Conservation (phyloP, 805 yeast species). For the Komagataella mondaviorum region DNA sequence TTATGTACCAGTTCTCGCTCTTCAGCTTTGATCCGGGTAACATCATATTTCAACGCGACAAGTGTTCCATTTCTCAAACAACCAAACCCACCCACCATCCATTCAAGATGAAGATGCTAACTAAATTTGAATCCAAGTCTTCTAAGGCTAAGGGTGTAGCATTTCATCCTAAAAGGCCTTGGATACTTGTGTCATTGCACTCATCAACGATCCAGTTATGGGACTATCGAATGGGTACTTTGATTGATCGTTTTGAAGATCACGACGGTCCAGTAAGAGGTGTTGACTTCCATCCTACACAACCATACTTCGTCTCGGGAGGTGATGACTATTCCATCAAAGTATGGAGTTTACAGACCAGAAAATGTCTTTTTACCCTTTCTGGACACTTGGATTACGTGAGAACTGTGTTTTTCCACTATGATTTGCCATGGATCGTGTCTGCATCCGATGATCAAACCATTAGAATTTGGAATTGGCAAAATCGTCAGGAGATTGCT, state of each 20-base stretch:
- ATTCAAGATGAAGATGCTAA: conserved; percentile 69
- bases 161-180: conserved; percentile 89
- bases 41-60: background rate
- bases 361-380: conserved; percentile 84
- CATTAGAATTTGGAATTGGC: conserved; percentile 99
- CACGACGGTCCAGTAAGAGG: conserved; percentile 98
- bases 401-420: conserved; percentile 89
- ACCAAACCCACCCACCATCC: conserved; percentile 1
- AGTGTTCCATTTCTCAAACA: background rate
- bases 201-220: conserved; percentile 98
- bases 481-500: conserved; percentile 93
- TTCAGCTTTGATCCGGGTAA: background rate
- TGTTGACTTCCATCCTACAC: conserved; percentile 94
- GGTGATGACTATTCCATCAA: conserved; percentile 94
- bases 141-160: conserved; percentile 97
- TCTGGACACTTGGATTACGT: conserved; percentile 93
- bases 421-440: conserved; percentile 93
- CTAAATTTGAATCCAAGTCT: conserved; percentile 92
- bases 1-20: background rate
- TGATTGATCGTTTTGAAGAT: conserved; percentile 92
- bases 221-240: conserved; percentile 99
- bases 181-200: conserved; percentile 90
- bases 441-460: conserved; percentile 97
- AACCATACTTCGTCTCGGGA: conserved; percentile 92
- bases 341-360: conserved; percentile 89